Evolutionary conservation across 345 rosid species (phyloP).

Genomic region (Euphorbia lathyris): DNA sequence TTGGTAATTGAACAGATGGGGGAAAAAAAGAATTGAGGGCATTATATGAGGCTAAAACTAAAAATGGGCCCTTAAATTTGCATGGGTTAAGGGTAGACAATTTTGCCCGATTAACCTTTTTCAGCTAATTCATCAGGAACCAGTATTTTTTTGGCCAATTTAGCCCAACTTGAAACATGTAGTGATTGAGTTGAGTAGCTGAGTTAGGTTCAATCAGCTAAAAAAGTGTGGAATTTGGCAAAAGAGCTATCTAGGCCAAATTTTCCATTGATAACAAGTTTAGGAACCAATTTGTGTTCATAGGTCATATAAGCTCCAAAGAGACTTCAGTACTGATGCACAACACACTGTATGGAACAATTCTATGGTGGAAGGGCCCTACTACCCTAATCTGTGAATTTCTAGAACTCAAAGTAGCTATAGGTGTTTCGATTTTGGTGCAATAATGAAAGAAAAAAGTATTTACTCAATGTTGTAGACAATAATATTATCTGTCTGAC

Average conservation of each 20-base stretch:
- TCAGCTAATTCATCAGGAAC: not conserved
- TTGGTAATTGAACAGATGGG: constrained; percentile 10
- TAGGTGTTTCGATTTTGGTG: not conserved
- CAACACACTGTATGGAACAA: not conserved
- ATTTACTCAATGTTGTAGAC: not conserved
- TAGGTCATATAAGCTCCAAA: not conserved
- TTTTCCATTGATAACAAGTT: not conserved
- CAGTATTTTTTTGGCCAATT: not conserved
- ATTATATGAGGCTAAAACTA: not conserved
- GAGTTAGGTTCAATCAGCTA: not conserved
- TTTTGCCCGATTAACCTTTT: not conserved
- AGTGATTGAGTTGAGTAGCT: not conserved
- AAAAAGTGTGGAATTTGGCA: not conserved
- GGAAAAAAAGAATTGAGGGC: not conserved
- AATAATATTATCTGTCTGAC: not conserved
- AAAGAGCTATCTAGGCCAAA: not conserved
- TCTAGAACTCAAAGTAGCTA: not conserved
- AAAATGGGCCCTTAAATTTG: not conserved
- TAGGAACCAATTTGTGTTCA: not conserved
- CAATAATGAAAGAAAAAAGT: not conserved
- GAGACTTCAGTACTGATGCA: not conserved
- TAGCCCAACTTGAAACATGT: not conserved
- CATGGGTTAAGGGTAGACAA: not conserved
- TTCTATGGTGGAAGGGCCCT: not conserved
- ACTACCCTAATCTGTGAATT: not conserved